A percentile compares a stretch with the other conserved stretches of the same genome.
Evolutionary conservation across 2,329 filamentous ascomycete species (phyloP).

Genomic region (Aspergillus sp.): DNA sequence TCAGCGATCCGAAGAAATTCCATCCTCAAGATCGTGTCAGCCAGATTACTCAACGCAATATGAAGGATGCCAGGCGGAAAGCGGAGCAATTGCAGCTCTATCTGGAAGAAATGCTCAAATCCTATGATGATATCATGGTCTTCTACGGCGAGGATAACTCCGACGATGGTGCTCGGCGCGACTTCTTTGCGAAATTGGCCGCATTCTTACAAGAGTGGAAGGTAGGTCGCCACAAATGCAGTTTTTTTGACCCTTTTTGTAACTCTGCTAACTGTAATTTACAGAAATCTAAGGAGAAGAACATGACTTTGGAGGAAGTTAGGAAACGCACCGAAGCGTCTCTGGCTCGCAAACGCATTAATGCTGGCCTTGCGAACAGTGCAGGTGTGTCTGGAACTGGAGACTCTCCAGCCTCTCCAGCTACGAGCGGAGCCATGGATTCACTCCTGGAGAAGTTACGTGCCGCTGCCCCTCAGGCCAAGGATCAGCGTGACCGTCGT

Average conservation of each 20-base stretch:
- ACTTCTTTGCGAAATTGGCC: constrained; percentile 94
- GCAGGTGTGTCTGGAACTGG: constrained; percentile 42
- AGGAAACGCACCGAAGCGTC: constrained; percentile 83
- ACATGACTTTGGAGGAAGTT: constrained; percentile 76
- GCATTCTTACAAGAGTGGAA: constrained; percentile 92
- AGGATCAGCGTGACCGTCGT: constrained; percentile 85
- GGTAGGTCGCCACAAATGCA: constrained; percentile 42
- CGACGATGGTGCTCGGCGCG: constrained; percentile 88
- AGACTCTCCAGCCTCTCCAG: constrained; percentile 61
- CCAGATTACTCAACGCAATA: constrained; percentile 84
- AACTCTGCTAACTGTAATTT: constrained; percentile 6
- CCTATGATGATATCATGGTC: constrained; percentile 91
- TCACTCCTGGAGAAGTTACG: constrained; percentile 90
- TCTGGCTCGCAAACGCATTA: constrained; percentile 76
- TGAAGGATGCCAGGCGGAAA: constrained; percentile 96
- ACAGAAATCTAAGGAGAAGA: constrained; percentile 88
- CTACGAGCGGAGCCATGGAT: constrained; percentile 90
- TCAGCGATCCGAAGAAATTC: constrained; percentile 96
- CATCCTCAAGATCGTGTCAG: constrained; percentile 94
- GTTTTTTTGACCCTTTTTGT: constrained; percentile 1
- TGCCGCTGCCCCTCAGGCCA: constrained; percentile 83
- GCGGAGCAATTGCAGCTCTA: constrained; percentile 94
- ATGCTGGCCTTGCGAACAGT: constrained; percentile 67
- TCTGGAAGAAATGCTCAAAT: constrained; percentile 85
- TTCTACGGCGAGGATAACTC: constrained; percentile 93